Conservation (phyloP, 768 basidiomycete genomes). For the Russula sp. region DNA sequence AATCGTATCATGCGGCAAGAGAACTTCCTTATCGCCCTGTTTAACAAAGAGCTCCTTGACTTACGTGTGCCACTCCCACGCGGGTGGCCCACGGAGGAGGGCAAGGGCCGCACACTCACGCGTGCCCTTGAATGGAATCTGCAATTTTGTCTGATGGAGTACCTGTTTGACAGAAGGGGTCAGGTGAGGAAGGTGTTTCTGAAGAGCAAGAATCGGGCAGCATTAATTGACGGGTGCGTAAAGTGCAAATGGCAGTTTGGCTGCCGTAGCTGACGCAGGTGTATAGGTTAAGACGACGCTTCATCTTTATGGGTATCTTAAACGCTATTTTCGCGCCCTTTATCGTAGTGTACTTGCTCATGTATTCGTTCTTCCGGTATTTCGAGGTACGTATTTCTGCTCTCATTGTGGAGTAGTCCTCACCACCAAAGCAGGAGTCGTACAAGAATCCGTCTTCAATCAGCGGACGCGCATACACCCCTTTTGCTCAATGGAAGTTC, state of each 20-base stretch:
- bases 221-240: constrained; percentile 73
- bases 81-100: constrained; percentile 48
- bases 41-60: constrained; percentile 95
- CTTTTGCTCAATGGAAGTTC: constrained; percentile 96
- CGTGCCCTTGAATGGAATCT: constrained; percentile 96
- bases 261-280: constrained; percentile 6
- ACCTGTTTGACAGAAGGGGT: constrained; percentile 87
- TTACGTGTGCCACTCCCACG: constrained; percentile 74
- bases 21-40: constrained; percentile 95
- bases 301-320: constrained; percentile 95
- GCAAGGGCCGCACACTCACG: constrained; percentile 77
- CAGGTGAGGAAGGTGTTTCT: constrained; percentile 88
- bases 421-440: constrained; percentile 64
- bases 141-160: constrained; percentile 91
- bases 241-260: neutral
- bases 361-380: constrained; percentile 99
- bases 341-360: constrained; percentile 91
- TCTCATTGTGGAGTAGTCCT: neutral
- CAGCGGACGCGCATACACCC: constrained; percentile 87
- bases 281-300: constrained; percentile 67
- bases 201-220: constrained; percentile 71
- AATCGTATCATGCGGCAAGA: constrained; percentile 98
- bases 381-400: constrained; percentile 70
- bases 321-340: constrained; percentile 96
- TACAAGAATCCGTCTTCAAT: constrained; percentile 97